Conservation (phyloP, 1,139 yeast genomes). For the Magnusiomyces clavatus region DNA sequence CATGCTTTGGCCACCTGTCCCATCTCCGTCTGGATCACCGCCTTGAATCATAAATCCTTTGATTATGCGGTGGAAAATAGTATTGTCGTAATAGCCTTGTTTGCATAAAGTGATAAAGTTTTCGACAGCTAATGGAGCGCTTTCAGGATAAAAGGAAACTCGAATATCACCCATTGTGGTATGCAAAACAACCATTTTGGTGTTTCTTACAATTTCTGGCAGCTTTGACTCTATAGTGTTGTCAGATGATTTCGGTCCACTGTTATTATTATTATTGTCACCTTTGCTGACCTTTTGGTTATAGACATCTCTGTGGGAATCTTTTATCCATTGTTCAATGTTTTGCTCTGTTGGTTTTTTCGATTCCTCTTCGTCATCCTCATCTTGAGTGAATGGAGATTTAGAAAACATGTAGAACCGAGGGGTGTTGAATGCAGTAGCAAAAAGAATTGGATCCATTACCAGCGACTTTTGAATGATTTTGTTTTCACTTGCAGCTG, state of each 20-base stretch:
- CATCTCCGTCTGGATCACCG: conserved; percentile 46
- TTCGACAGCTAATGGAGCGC: conserved; percentile 40
- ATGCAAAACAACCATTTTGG: conserved; percentile 27
- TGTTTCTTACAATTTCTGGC: conserved; percentile 5
- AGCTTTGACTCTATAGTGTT: not conserved
- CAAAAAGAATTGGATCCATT: conserved; percentile 33
- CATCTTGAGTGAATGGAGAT: conserved; percentile 14
- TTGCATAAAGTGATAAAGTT: conserved; percentile 37
- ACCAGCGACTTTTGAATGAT: conserved; percentile 32
- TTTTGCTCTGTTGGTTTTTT: too few relatives aligned
- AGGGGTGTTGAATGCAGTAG: conserved; percentile 29
- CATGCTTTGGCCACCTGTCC: conserved; percentile 42
- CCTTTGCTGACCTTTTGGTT: conserved; percentile 6
- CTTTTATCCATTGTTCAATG: conserved; percentile 2
- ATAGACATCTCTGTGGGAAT: conserved; percentile 10
- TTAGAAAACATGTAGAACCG: conserved; percentile 34
- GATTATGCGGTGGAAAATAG: conserved; percentile 43
- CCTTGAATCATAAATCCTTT: conserved; percentile 46
- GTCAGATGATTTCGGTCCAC: not conserved
- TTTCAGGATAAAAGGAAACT: conserved; percentile 33
- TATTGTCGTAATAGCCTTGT: conserved; percentile 36
- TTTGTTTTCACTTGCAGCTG: conserved; percentile 37
- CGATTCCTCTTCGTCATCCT: conserved; percentile 15
- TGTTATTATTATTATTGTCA: not conserved
- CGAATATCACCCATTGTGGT: conserved; percentile 43